phyloP scores from a whole-genome alignment of 1,284 basidiomycete species.

The Paramarasmius palmivorus region DNA sequence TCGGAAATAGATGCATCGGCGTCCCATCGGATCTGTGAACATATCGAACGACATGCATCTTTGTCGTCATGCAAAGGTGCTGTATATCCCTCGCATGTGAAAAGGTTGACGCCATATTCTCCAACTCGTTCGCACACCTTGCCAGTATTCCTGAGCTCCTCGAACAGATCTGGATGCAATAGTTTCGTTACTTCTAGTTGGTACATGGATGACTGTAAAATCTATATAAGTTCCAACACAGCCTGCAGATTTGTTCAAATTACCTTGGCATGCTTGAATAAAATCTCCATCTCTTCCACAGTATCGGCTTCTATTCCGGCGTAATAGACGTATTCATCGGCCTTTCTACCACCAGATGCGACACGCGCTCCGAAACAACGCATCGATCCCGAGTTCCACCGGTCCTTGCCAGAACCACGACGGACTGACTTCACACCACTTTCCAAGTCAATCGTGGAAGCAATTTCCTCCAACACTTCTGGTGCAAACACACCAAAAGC shows the following conservation, averaged over 20 bases:
- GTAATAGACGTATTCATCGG: not conserved
- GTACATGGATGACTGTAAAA: not conserved
- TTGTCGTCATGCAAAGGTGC: not conserved
- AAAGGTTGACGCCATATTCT: not conserved
- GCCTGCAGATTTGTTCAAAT: not conserved
- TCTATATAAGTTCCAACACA: not conserved
- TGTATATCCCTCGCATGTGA: not conserved
- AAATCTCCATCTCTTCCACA: not conserved
- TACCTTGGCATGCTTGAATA: not conserved
- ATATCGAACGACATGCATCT: not conserved
- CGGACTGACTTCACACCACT: not conserved
- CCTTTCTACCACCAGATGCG: not conserved
- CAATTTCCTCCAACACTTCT: no score
- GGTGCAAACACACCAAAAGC: no score
- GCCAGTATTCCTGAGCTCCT: not conserved
- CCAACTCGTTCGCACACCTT: not conserved
- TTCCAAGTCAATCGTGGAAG: no score
- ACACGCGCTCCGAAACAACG: not conserved
- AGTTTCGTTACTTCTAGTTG: not conserved
- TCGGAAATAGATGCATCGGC: not conserved
- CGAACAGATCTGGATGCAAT: not conserved
- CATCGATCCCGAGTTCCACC: not conserved
- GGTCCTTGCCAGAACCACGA: not conserved
- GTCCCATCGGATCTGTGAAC: not conserved
- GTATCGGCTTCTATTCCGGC: not conserved